Percentiles rank a stretch among this genome's conserved stretches.
Evolutionary conservation across 108 stramenopile genomes (phyloP).

Genomic region (Bacterosira constricta): DNA sequence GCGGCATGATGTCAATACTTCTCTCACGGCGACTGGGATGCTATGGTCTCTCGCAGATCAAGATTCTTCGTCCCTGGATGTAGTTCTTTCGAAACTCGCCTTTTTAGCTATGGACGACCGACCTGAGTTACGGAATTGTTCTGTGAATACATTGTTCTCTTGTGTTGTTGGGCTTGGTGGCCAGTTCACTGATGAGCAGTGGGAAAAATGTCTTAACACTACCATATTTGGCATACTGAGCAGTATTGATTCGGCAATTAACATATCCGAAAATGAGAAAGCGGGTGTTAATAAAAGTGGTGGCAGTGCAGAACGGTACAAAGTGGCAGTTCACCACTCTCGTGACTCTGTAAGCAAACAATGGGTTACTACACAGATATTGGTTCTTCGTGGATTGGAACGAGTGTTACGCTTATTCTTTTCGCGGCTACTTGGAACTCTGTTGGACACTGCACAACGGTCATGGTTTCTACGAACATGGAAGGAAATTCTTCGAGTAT

Average conservation of each 20-base stretch:
- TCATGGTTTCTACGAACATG: constrained; percentile 81
- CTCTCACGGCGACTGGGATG: constrained; percentile 90
- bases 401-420: constrained; percentile 80
- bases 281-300: neutral
- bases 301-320: constrained; percentile 51
- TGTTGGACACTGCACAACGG: constrained; percentile 19
- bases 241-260: constrained; percentile 33
- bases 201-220: constrained; percentile 77
- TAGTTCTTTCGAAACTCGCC: constrained; percentile 76
- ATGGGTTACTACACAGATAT: constrained; percentile 82
- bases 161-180: constrained; percentile 88
- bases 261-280: constrained; percentile 6
- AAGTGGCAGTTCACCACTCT: constrained; percentile 82
- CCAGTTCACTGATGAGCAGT: constrained; percentile 69
- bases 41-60: constrained; percentile 88
- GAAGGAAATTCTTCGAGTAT: constrained; percentile 68
- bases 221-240: constrained; percentile 66
- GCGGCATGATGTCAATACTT: constrained; percentile 88
- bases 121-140: constrained; percentile 87
- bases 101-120: constrained; percentile 64
- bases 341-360: constrained; percentile 82
- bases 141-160: constrained; percentile 92
- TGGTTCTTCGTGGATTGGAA: constrained; percentile 81
- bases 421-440: constrained; percentile 50
- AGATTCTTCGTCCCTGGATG: constrained; percentile 74